These are phyloP conservation scores for Echites panduratus DNA, from an alignment of 257 asterid species.

Conservation along the genomic window DNA sequence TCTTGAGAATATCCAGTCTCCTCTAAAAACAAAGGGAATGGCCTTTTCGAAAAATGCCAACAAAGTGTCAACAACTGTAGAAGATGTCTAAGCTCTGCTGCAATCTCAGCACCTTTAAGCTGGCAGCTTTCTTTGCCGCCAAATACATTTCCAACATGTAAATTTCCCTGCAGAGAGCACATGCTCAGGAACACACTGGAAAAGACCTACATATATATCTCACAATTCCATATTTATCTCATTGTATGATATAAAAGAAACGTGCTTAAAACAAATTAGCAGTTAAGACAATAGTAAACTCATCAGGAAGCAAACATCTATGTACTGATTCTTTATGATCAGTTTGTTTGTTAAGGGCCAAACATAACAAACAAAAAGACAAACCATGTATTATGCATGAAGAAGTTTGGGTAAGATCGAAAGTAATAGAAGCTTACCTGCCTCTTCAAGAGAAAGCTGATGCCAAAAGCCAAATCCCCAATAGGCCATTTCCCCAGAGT, in stretches of 20 bases:
- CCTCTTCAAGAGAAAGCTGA: constrained; percentile 84
- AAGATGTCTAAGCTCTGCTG: constrained; percentile 71
- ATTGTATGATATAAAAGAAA: neutral
- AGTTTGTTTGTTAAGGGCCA: neutral
- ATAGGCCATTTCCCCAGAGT: constrained; percentile 99
- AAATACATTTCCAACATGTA: constrained; percentile 67
- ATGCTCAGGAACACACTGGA: neutral
- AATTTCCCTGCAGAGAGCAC: constrained; percentile 57
- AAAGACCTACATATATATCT: neutral
- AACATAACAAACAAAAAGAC: neutral
- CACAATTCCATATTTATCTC: neutral
- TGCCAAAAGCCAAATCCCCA: constrained; percentile 98
- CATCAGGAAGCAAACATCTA: neutral
- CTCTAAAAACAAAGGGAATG: constrained; percentile 72
- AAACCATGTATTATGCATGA: neutral
- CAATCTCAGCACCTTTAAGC: constrained; percentile 76
- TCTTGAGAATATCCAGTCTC: constrained; percentile 85
- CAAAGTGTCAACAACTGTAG: constrained; percentile 75
- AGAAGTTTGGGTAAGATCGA: neutral
- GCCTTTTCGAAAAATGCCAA: constrained; percentile 96
- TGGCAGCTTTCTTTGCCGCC: constrained; percentile 74
- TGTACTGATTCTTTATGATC: neutral
- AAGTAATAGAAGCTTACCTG: constrained; percentile 52
- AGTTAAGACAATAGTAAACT: neutral
- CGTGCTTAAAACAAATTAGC: neutral